A percentile compares a stretch with the other conserved stretches of the same genome.
These are phyloP conservation scores for Echinochloa phyllopogon DNA, from an alignment of 176 grass and related monocot species.

Conservation along the genomic window DNA sequence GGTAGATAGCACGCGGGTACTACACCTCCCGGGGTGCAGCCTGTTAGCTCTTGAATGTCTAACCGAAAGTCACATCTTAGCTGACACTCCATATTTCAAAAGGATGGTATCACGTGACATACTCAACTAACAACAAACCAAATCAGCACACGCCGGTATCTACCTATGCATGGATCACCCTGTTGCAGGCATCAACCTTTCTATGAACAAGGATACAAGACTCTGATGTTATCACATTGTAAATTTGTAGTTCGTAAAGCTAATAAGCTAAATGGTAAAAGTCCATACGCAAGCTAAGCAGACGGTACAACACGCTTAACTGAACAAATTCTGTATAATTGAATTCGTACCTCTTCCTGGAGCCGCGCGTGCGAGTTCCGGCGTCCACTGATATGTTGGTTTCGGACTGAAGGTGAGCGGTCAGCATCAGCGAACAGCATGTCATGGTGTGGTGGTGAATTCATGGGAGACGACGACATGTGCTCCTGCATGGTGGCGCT, in stretches of 20 bases:
- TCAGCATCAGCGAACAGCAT: slow-evolving; percentile 46
- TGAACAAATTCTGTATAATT: slow-evolving; percentile 8
- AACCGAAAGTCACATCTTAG: slow-evolving; percentile 16
- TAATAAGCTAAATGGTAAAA: background rate
- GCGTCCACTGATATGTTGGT: slow-evolving; percentile 37
- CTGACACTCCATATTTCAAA: slow-evolving; percentile 14
- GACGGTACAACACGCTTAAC: background rate
- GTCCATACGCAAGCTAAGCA: background rate
- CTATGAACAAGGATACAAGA: background rate
- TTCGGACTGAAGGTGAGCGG: slow-evolving; percentile 41
- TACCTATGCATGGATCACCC: background rate
- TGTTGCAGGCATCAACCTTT: background rate
- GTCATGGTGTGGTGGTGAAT: slow-evolving; percentile 58
- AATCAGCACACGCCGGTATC: background rate
- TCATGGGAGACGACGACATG: slow-evolving; percentile 55
- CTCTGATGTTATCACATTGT: background rate
- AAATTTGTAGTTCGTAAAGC: background rate
- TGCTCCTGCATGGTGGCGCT: slow-evolving; percentile 71
- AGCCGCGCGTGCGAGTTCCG: slow-evolving; percentile 48
- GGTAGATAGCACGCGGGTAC: slow-evolving; percentile 8
- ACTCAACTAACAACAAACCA: slow-evolving; percentile 35
- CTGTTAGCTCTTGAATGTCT: slow-evolving; percentile 26
- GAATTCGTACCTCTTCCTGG: slow-evolving; percentile 65
- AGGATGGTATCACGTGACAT: slow-evolving; percentile 32
- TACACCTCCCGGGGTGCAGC: background rate